Percentiles rank a stretch among this genome's conserved stretches.
Evolutionary conservation across 768 basidiomycete species (phyloP).

Genomic region (Boletus huronensis): DNA sequence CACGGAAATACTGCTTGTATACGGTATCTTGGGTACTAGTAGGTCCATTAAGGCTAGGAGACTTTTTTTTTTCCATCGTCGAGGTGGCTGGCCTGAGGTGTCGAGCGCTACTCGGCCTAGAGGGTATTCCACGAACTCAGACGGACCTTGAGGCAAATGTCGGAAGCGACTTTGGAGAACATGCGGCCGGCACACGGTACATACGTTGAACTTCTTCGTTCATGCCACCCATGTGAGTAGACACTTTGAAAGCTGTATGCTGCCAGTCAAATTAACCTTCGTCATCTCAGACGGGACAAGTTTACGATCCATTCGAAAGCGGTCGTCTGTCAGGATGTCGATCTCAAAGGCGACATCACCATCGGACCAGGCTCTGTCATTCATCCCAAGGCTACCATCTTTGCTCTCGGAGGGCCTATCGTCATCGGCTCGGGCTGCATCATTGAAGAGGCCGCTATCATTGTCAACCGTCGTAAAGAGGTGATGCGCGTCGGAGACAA

Average conservation of each 20-base stretch:
- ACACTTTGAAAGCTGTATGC: neutral
- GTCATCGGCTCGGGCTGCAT: slow-evolving; percentile 86
- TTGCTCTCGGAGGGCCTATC: slow-evolving; percentile 88
- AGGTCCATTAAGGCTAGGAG: neutral
- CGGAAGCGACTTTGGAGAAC: neutral
- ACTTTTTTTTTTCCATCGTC: no score
- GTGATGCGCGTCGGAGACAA: slow-evolving; percentile 92
- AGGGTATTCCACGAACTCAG: no score
- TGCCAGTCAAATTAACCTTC: neutral
- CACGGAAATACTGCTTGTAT: slow-evolving; percentile 16
- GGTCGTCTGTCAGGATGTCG: slow-evolving; percentile 89
- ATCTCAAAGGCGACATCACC: slow-evolving; percentile 91
- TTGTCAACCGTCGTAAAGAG: slow-evolving; percentile 88
- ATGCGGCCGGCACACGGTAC: neutral
- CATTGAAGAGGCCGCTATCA: slow-evolving; percentile 86
- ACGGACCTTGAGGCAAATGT: neutral
- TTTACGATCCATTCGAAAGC: slow-evolving; percentile 89
- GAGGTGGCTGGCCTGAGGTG: no score
- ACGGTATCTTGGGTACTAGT: slow-evolving; percentile 11
- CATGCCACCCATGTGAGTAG: slow-evolving; percentile 32
- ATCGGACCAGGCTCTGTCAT: slow-evolving; percentile 90
- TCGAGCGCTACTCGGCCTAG: no score
- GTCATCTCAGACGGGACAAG: slow-evolving; percentile 68
- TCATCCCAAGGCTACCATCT: slow-evolving; percentile 92
- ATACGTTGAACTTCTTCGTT: slow-evolving; percentile 1